Percentiles rank a stretch among this genome's conserved stretches.
Evolutionary conservation across 768 basidiomycete species (phyloP).

Genomic region (Cystobasidium onofrii): DNA sequence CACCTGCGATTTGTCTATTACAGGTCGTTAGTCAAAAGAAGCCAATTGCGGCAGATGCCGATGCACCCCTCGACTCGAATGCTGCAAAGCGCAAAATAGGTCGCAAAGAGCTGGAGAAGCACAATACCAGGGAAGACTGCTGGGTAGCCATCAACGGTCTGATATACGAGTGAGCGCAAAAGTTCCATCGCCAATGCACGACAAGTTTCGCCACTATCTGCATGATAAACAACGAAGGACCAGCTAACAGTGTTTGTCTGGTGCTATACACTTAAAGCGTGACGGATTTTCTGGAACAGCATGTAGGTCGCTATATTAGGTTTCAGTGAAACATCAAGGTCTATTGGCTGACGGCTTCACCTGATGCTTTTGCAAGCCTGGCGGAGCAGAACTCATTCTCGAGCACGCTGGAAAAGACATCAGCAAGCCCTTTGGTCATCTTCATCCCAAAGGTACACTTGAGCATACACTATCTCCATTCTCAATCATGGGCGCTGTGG

Average conservation of each 20-base stretch:
- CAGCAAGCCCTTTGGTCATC: neutral
- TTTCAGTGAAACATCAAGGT: neutral
- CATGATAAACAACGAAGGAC: too few species aligned
- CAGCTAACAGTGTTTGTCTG: neutral
- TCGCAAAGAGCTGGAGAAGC: constrained; percentile 16
- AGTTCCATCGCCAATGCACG: neutral
- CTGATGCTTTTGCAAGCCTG: neutral
- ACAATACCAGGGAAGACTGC: neutral
- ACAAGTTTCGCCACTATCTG: too few species aligned
- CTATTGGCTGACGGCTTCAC: too few species aligned
- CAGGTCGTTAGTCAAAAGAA: neutral
- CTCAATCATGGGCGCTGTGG: neutral
- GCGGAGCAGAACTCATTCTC: constrained; percentile 15
- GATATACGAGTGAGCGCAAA: constrained; percentile 8
- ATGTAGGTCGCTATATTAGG: neutral
- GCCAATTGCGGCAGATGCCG: neutral
- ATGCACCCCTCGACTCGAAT: neutral
- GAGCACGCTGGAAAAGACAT: constrained; percentile 27
- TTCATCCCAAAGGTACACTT: neutral
- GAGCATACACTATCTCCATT: neutral
- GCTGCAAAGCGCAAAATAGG: neutral
- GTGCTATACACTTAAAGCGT: constrained; percentile 4
- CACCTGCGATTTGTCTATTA: too few species aligned
- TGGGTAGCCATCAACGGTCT: constrained; percentile 25
- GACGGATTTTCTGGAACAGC: constrained; percentile 23